These are phyloP conservation scores for Aureobasidium subglaciale DNA, from an alignment of 2,329 filamentous ascomycete species.

Conservation along the genomic window DNA sequence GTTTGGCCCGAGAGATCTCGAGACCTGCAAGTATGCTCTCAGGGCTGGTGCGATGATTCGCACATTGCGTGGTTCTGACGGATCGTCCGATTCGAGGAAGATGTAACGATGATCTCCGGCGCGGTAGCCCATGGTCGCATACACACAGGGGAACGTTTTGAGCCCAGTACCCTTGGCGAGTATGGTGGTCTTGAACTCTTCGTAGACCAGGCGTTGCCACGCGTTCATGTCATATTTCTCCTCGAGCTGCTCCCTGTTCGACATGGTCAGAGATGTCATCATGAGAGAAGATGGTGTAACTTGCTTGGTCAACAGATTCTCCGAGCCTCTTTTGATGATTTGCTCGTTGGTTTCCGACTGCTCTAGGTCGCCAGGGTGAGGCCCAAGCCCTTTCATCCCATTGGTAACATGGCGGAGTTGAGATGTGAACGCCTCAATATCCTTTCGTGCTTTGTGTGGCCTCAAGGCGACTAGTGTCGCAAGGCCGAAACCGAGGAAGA, in stretches of 20 bases:
- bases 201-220: conserved; percentile 19
- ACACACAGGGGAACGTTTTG: conserved; percentile 20
- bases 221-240: conserved; percentile 18
- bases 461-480: conserved; percentile 17
- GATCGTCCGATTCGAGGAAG: conserved; percentile 19
- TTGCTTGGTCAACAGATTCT: conserved; percentile 6
- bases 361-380: background rate
- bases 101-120: conserved; percentile 20
- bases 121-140: conserved; percentile 20
- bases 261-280: background rate
- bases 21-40: conserved; percentile 17
- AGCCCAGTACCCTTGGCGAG: conserved; percentile 19
- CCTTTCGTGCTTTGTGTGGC: conserved; percentile 17
- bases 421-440: background rate
- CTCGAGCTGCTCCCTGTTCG: conserved; percentile 17
- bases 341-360: background rate
- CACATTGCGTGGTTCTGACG: conserved; percentile 19
- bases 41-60: conserved; percentile 19
- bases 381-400: background rate
- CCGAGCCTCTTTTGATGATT: background rate
- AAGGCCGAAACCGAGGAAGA: conserved; percentile 18
- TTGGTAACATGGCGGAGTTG: conserved; percentile 12
- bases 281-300: background rate
- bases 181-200: conserved; percentile 21
- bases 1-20: conserved; percentile 18